Evolutionary conservation across 805 yeast genomes (phyloP).

Genomic region (Myxozyma neotropica): DNA sequence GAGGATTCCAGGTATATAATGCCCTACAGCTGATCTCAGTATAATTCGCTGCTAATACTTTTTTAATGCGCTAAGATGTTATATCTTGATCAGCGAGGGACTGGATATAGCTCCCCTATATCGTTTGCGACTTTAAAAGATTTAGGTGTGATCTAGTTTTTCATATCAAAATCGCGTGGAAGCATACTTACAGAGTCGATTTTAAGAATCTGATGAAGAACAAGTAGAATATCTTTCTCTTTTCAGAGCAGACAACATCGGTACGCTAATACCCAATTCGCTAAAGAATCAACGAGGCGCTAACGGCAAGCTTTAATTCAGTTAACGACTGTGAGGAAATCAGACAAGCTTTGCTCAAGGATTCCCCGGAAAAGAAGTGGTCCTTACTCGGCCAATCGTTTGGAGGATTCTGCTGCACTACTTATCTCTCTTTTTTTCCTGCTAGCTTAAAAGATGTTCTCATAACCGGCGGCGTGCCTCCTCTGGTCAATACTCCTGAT

Average conservation of each 20-base stretch:
- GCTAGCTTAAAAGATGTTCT: slow-evolving; percentile 40
- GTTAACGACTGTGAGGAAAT: slow-evolving; percentile 53
- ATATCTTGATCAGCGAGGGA: slow-evolving; percentile 62
- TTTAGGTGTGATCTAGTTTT: slow-evolving; percentile 7
- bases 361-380: slow-evolving; percentile 48
- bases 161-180: too few species aligned
- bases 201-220: slow-evolving; percentile 31
- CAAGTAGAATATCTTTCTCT: slow-evolving; percentile 49
- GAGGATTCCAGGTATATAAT: slow-evolving; percentile 39
- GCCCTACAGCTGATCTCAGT: background rate
- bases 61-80: slow-evolving; percentile 44
- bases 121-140: slow-evolving; percentile 40
- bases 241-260: slow-evolving; percentile 53
- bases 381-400: slow-evolving; percentile 58
- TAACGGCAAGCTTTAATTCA: background rate
- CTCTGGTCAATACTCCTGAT: slow-evolving; percentile 50
- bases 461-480: slow-evolving; percentile 63
- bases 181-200: background rate
- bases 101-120: slow-evolving; percentile 56
- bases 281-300: background rate
- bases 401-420: slow-evolving; percentile 55
- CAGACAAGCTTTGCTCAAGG: slow-evolving; percentile 44
- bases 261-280: background rate
- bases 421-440: slow-evolving; percentile 50
- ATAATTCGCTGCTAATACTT: background rate